phyloP scores from a whole-genome alignment of 768 basidiomycete genomes.

The Phanerochaete carnosa region DNA sequence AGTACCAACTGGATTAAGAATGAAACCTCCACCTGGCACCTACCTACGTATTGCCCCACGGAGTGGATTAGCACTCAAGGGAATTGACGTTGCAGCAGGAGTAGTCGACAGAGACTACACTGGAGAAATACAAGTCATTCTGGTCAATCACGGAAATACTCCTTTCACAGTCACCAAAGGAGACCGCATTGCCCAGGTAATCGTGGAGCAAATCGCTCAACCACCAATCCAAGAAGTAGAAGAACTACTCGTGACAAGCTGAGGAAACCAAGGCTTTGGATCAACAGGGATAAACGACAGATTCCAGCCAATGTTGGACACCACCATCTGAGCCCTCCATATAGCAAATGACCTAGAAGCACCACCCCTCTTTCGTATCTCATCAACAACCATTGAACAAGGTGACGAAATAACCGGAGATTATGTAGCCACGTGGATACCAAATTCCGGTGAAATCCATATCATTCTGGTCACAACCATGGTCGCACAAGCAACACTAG shows the following conservation, averaged over 20 bases:
- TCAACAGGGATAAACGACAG: neutral
- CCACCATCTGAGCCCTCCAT: neutral
- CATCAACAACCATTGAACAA: neutral
- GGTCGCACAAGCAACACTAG: neutral
- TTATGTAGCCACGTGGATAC: neutral
- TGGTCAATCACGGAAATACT: conserved; percentile 1
- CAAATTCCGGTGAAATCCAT: neutral
- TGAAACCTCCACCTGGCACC: neutral
- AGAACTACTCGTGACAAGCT: neutral
- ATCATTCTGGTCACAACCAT: neutral
- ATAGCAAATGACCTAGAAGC: neutral
- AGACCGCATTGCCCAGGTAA: conserved; percentile 6
- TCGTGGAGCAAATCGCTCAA: neutral
- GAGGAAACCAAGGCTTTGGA: neutral
- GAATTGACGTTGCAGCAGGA: conserved; percentile 3
- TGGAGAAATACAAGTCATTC: conserved; percentile 3
- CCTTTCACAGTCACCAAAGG: neutral
- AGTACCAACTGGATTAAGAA: neutral
- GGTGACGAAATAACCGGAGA: neutral
- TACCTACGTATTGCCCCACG: neutral
- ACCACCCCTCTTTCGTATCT: neutral
- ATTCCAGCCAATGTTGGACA: neutral
- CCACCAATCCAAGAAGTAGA: neutral
- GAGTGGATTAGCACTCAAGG: neutral
- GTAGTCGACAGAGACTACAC: conserved; percentile 6